Evolutionary conservation across 306 rosid genomes (phyloP), one percentile per base, ranked within the genome.

Genomic region (Boehmeria nivea): DNA sequence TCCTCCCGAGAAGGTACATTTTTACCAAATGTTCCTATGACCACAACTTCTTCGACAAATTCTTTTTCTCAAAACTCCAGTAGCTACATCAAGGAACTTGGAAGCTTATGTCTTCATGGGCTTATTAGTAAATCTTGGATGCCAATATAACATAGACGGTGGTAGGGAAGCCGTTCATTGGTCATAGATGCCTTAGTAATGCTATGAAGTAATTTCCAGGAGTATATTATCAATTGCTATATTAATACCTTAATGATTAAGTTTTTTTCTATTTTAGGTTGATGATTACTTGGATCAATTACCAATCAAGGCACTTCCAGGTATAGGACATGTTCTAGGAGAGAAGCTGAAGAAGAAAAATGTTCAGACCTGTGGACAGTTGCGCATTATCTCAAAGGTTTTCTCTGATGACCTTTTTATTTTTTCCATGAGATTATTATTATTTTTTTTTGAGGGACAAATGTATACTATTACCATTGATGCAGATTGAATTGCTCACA

Each of bases 251-350:
- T 50, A 8, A 39, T 49, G 16, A n/a, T 49, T 24, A 55, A 45
- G 66, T 21, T 51, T 63, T 65, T 62, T 39, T 6, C 54, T 60
- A 50, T 70, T 70, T 49, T 71, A 90, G 97, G 95, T 78, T 49
- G 88, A 80, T 61, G 84, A 80, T 61, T 79, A 80, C 74, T 77
- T 90, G 64, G 25, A 59, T 70, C 85, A 67, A 71, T 86, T 90
- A 64, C 87, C 95, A 59, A 84, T 87, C 47, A 76, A 75, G 69
- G 78, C 73, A 57, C 94, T 90, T 72, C 98, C 98, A 28, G 95
- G 98, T 61, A 83, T 90, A 65, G 98, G 98, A 26, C 55, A 64
- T 68, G 80, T 68, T 77, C 74, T 84, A 59, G 87, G 71, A 77
- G 87, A 87, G 75, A 90, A 82, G 66, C 75, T 90, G 84, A 90